Evolutionary conservation across 73 alveolate species (phyloP), one percentile per base, ranked within the genome.

Genomic region (Stentor coeruleus): DNA sequence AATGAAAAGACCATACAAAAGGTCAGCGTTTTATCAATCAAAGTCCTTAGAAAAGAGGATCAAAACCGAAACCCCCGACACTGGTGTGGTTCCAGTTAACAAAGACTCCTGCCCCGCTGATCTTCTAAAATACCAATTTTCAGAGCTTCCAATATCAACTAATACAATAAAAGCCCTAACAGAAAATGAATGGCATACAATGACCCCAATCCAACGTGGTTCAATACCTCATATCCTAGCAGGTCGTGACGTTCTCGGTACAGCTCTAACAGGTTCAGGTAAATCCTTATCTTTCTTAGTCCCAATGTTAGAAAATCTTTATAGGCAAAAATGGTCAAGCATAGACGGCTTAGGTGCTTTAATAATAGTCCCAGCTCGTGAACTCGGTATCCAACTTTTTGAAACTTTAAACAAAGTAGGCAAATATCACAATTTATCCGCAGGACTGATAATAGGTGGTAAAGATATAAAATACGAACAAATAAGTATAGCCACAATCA

Each of bases 191-290:
- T 59, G 76, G 33, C 81, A 83, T 57, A 93, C 94, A 84, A 84
- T 96, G 95, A 96, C 99, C 11, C 98, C 95, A 57, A 93, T 92
- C n/a, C 93, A 95, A 76, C 88, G 99, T 83, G 90, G 96, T 38
- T 79, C 98, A 0, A 87, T 95, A 37, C 98, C 99, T 39, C 99
- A 97, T 77, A 90, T 96, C 20, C 66, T 94, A 15, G 88, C 91
- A 14, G 99, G 95, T 57, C 92, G 98, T 59, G 99, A 95, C 84
- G 76, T 95, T 38, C 42, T 93, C n/a, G 98, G 92, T 3, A 85
- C 98, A 39, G 90, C 98, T 15, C 88, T 92, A 73, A 95, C 99
- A 20, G 99, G 99, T 41, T 84, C 95, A 86, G 99, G 99, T 3
- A 95, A 95, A 82, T 91, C 98, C 14, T 90, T 95, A 20, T 42